Base-by-base conservation (phyloP, 768 basidiomycete species). In the Psilocybe sp. region DNA sequence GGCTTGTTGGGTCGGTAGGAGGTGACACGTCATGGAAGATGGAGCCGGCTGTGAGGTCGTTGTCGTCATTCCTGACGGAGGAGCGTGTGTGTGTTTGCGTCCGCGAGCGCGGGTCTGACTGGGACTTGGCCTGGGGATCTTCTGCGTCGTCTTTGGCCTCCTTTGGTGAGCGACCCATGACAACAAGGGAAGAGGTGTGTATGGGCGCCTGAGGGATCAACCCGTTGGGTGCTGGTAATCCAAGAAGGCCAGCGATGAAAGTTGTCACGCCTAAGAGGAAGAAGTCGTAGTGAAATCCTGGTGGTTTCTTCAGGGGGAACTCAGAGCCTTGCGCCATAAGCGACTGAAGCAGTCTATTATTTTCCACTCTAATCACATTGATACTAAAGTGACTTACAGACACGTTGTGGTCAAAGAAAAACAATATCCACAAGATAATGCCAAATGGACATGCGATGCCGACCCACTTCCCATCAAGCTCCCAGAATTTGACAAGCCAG, bases 361-460 rank as follows among this genome's bases (percentile, higher is more conserved):
- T 42, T 46, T 20, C 51, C 18, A 42, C 45, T 8, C 33, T 41
- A 23, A 5, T 15, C 12, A 23, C 34, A 28, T 14, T 40, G 46
- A 18, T 14, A 42, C 8, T 11, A 39, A 31, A 20, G 38, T 38
- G 35, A 69, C 87, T 58, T 64, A 91, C 90, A 41, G 92, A 94
- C 46, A 94, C 90, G 58, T 95, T 95, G 56, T 94, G 90, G 55
- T 98, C 93, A 57, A 97, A 97, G 74, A 94, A 94, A 70, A 98
- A 96, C 39, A 97, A 70, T 18, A 96, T 79, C 82, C 90, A 97
- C 5, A 98, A 73, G 16, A 93, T 73, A 37, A 94, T 66, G 2
- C 94, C 95, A 59, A 97, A 97, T 0, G 93, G 94, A 38, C 94
- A 72, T 0, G 93, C 90, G 23, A 92, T 84, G 10, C 85, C 90